Conservation (phyloP, 2,329 filamentous ascomycete genomes). For the Penicillium sp. region DNA sequence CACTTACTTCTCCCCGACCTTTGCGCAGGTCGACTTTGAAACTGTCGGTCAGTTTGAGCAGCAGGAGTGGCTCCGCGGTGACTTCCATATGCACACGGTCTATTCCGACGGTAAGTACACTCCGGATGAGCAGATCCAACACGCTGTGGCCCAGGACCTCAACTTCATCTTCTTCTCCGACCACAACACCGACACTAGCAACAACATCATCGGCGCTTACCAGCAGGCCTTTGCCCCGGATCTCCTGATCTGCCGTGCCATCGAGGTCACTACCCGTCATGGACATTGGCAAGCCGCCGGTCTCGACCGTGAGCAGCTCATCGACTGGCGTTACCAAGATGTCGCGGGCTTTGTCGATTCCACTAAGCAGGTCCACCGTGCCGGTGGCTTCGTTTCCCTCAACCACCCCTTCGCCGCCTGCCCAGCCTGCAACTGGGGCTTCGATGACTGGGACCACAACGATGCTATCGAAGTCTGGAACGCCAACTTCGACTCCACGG, state of each 20-base stretch:
- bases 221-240: constrained; percentile 25
- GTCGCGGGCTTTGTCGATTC: constrained; percentile 20
- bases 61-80: constrained; percentile 28
- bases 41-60: constrained; percentile 9
- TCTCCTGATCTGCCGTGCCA: constrained; percentile 31
- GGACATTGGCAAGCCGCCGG: constrained; percentile 35
- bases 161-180: constrained; percentile 35
- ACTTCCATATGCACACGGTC: constrained; percentile 36
- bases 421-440: constrained; percentile 29
- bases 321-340: constrained; percentile 14
- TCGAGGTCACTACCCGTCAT: constrained; percentile 33
- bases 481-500: constrained; percentile 18
- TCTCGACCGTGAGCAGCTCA: constrained; percentile 25
- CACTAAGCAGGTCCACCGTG: constrained; percentile 19
- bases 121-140: not conserved
- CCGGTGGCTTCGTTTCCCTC: constrained; percentile 25
- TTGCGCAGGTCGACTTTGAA: constrained; percentile 18
- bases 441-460: constrained; percentile 29
- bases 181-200: constrained; percentile 33
- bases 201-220: constrained; percentile 27
- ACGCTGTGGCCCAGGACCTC: constrained; percentile 20
- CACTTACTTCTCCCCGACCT: constrained; percentile 20
- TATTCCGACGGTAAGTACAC: constrained; percentile 29
- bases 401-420: constrained; percentile 31
- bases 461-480: constrained; percentile 34